Base-by-base conservation (phyloP, 768 basidiomycete species). In the Hortiboletus flavorubellus region DNA sequence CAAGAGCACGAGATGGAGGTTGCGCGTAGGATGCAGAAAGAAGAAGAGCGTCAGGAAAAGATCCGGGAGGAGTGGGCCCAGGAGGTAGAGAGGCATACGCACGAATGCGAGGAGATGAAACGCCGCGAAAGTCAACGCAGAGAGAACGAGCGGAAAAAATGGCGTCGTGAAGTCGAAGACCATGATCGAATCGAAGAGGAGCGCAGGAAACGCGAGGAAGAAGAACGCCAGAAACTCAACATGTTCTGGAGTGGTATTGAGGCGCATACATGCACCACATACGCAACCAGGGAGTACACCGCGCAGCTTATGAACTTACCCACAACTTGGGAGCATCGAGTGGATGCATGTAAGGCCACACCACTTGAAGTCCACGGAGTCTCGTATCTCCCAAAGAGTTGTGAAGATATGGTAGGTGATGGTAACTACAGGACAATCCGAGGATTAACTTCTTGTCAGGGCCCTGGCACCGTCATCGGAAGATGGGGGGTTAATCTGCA, bases 291-390 rank as follows among this genome's bases (percentile, higher is more conserved):
- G 23, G 66, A 65, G 33, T 73, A 73, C 16, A 64, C 60, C 4
- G 73, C 71, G 3, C 54, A 50, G 0, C 59, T 74, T 5, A 58
- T 56, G 42, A 72, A 69, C 42, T 53, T 70, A 2, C 73, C 69
- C 6, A 5, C 49, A 4, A 54, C 52, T 9, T 64, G 64, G 53
- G 49, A 46, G 11, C 63, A 61, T 45, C 64, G 58, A 4, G 55
- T 71, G 26, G 63, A 67, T 30, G 69, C 64, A 0, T 70, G 68
- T 61, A 63, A 54, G 38, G 63, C 53, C 11, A 70, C 60, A 1
- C 59, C 64, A 2, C 56, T 67, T 5, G 59, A 59, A 29, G 44
- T 71, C 14, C 67, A 70, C 23, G 65, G 69, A 5, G 1, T 51
- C 8, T 58, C 53, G 9, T 48, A 63, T 42, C 29, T 56, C 6